Base-by-base conservation (phyloP, 139 green algal species). In the Nannochloris sp. region DNA sequence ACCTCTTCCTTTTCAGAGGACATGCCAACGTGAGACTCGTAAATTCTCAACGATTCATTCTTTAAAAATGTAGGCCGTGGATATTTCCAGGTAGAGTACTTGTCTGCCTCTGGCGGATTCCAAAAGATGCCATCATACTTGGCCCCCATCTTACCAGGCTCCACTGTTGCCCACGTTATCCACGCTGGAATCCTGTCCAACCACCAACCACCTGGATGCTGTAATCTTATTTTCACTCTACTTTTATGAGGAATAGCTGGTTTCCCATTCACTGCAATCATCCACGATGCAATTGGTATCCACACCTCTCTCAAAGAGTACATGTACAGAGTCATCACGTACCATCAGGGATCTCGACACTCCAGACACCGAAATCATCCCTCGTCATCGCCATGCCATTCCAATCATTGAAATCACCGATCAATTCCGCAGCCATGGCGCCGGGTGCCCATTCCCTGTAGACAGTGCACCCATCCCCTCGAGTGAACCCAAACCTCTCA, bases 11-110 rank as follows among this genome's bases (percentile, higher is more conserved):
- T 78, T 65, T 95, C 81, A 2, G 76, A 75, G 65, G 70, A 83
- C 92, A 98, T 98, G 46, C 92, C 92, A 29, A 98, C 93, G 67
- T 98, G 92, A 0, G 89, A 86, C 79, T 98, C 92, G 68, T 98
- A 98, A 59, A 98, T 95, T 49, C 82, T 80, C 28, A 92, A 81
- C 4, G 79, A 70, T 5, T 65, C 61, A 5, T 59, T 28, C 1
- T 30, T 33, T 0, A 0, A 2, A 1, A 59, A 36, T 30, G 25
- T 59, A 1, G 92, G 92, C 4, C 79, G 70, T 14, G 57, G 6
- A 72, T 91, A 67, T 29, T 28, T n/a, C 28, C 28, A 77, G 2
- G 26, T 20, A 30, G 23, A 17, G 56, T 78, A 62, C 20, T 33
- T 26, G 65, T 95, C 81, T 0, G 40, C 30, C 1, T 53, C 20